Percentiles rank a stretch among this genome's conserved stretches.
Evolutionary conservation across 2,329 filamentous ascomycete species (phyloP).

Genomic region (Graphiopsis chlorocephala): DNA sequence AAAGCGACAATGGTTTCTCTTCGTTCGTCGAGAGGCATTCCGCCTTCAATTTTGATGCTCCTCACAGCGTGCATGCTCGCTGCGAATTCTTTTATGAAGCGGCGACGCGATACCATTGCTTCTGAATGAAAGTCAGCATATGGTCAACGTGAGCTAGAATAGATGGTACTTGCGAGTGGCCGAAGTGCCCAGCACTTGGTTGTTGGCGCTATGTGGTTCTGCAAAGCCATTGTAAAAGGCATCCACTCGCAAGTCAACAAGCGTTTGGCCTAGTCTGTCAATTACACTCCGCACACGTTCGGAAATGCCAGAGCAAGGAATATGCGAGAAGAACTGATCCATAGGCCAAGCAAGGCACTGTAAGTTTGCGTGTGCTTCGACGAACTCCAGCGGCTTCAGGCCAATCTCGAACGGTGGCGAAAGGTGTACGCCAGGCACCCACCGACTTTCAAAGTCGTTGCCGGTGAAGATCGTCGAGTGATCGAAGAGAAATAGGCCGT

Average conservation of each 20-base stretch:
- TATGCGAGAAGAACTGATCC: conserved; percentile 42
- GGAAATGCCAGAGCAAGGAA: background rate
- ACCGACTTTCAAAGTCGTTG: background rate
- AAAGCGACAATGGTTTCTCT: conserved; percentile 45
- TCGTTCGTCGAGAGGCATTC: conserved; percentile 47
- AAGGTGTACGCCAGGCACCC: background rate
- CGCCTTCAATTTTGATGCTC: conserved; percentile 47
- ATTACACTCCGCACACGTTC: conserved; percentile 33
- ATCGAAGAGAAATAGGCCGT: conserved; percentile 37
- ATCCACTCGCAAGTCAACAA: conserved; percentile 45
- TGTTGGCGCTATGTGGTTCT: conserved; percentile 26
- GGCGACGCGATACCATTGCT: conserved; percentile 20
- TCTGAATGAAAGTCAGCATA: background rate
- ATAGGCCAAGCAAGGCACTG: conserved; percentile 48
- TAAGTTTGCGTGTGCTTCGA: conserved; percentile 45
- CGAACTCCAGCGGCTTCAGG: conserved; percentile 34
- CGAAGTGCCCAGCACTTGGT: background rate
- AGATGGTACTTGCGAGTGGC: background rate
- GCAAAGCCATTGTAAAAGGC: conserved; percentile 25
- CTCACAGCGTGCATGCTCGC: conserved; percentile 41
- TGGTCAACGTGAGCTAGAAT: background rate
- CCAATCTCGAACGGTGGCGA: background rate
- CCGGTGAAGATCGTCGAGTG: conserved; percentile 10
- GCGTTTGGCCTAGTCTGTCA: conserved; percentile 38
- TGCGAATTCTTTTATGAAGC: conserved; percentile 44